Evolutionary conservation across 2,329 filamentous ascomycete species (phyloP), one percentile per base, ranked within the genome.

Genomic region (Bipolaris oryzae): DNA sequence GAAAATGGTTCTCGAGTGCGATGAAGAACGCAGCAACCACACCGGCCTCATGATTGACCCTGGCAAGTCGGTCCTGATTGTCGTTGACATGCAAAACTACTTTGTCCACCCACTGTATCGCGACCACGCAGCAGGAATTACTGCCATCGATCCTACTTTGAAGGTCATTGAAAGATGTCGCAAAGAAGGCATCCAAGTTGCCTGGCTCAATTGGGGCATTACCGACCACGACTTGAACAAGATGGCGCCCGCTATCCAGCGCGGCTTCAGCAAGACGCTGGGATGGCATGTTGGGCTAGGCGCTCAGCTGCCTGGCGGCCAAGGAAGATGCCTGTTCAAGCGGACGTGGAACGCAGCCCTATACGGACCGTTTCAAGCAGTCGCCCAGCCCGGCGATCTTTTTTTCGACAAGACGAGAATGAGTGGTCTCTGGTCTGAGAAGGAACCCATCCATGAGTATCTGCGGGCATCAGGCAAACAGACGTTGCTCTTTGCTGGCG

Each of bases 11-110:
- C 66, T 79, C 46, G 74, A 78, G 50, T 76, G 75, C 60, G 76
- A 79, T 62, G 76, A 77, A 62, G 70, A 69, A 38, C 70, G 75
- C 20, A 70, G 72, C 23, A 47, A 57, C 62, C 77, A 79, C 60
- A 72, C 71, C 16, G 77, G 77, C 39, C 75, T 77, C 64, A 69
- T 76, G 58, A 76, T 79, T 53, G 75, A 78, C 60, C 77, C 77
- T 5, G 71, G 68, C 49, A 74, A 67, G 34, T 74, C 77, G 1
- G 67, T 77, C 23, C 61, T 79, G 28, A 72, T 79, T 25, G 66
- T 79, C 31, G 72, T 79, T 50, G 77, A 79, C 62, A 79, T 79
- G 76, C 77, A 79, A 53, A 79, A 78, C 63, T 78, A 78, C 65
- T 79, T 79, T 60, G 62, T 79, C 43, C 63, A 74, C 43, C 69